Conservation (phyloP, 106 monocot genomes). For the Iris macrosiphon region DNA sequence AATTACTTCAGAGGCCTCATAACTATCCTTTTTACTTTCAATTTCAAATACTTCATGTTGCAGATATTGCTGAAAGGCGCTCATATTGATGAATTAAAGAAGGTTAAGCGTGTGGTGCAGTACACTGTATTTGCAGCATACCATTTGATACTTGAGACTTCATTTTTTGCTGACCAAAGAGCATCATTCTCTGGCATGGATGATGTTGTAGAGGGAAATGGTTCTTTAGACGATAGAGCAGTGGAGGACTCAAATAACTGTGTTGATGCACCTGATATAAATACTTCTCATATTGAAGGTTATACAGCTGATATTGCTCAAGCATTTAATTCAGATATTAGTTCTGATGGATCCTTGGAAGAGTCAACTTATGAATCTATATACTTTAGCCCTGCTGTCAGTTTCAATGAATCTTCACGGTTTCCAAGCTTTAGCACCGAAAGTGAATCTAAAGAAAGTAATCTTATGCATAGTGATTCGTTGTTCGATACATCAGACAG, state of each 20-base stretch:
- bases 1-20: too few relatives aligned
- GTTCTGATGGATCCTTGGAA: slow-evolving; percentile 21
- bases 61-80: slow-evolving; percentile 86
- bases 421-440: background rate
- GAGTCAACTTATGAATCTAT: background rate
- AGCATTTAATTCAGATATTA: slow-evolving; percentile 16
- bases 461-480: too few relatives aligned
- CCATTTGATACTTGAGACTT: slow-evolving; percentile 83
- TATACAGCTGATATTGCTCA: slow-evolving; percentile 1
- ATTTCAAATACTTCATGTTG: background rate
- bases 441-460: too few relatives aligned
- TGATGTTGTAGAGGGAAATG: slow-evolving; percentile 2
- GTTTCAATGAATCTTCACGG: slow-evolving; percentile 1
- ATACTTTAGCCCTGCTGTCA: background rate
- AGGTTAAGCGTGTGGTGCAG: slow-evolving; percentile 69
- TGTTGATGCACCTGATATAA: background rate
- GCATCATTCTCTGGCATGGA: slow-evolving; percentile 32
- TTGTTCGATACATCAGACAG: too few relatives aligned
- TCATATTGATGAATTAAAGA: slow-evolving; percentile 73
- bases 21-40: too few relatives aligned
- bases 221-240: background rate
- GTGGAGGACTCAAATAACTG: background rate
- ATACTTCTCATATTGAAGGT: slow-evolving; percentile 5
- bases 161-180: slow-evolving; percentile 84
- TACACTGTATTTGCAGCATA: slow-evolving; percentile 89